Evolutionary conservation across 169 alveolate species (phyloP), one percentile per base, ranked within the genome.

Genomic region (Cryptosporidium viatorum): DNA sequence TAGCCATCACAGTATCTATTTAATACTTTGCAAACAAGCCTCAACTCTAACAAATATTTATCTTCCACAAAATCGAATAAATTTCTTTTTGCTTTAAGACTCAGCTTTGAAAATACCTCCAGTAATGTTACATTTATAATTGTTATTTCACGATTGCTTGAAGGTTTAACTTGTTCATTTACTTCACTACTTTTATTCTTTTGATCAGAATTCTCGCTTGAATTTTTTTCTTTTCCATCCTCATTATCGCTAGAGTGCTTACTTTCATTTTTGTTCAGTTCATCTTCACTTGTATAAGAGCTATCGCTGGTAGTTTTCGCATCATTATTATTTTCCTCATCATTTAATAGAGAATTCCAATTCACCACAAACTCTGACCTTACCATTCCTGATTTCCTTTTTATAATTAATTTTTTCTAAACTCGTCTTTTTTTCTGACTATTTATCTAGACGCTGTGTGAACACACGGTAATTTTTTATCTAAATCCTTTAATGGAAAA

Each of bases 21-120:
- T 41, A 80, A 65, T 16, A 43, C 21, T 35, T 80, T 80, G 33
- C 89, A 80, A 21, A 26, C 74, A 10, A 80, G 31, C 45, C 89
- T 80, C 35, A 80, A 26, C 29, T 80, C 70, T 29, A 80, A 58
- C 50, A 80, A 50, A 21, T 58, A 41, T 26, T 33, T 35, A 37
- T 80, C 89, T 41, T 80, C 89, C 31, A 80, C 70, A 59, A 80
- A 60, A 23, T 80, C 75, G 3, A 80, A 65, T 4, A 80, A 62
- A 65, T 62, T 80, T 23, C 41, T 65, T 23, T 80, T 80, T 43
- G 89, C 60, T 43, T 62, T 59, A 23, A 80, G 31, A 29, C 45
- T 65, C 67, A 80, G 55, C 62, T 39, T 62, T 35, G 68, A 35
- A 80, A 80, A 65, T 12, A 67, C 68, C 18, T 80, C 89, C 68